Evolutionary conservation across 2,329 filamentous ascomycete species (phyloP).

Genomic region (Lachnellula hyalina): DNA sequence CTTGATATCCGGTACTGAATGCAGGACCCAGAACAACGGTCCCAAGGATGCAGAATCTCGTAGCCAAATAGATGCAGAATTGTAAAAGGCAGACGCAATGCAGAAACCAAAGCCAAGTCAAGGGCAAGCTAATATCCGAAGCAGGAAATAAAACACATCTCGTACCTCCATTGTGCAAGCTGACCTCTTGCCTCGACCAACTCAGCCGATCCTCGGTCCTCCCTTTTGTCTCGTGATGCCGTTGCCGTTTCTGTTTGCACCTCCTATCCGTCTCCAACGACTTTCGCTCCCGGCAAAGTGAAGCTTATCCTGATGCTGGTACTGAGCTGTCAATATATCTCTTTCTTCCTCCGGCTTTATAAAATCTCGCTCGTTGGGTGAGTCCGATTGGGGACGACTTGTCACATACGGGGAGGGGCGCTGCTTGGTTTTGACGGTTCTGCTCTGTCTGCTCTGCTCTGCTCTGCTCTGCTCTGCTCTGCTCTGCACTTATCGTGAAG

Average conservation of each 20-base stretch:
- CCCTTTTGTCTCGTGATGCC: neutral
- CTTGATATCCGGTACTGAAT: neutral
- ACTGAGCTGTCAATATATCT: neutral
- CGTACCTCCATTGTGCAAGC: conserved; percentile 12
- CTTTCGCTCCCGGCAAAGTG: neutral
- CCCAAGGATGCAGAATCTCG: neutral
- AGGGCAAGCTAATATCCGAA: neutral
- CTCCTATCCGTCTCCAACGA: neutral
- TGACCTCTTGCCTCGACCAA: neutral
- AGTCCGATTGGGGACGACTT: neutral
- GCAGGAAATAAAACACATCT: neutral
- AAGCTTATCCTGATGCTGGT: neutral
- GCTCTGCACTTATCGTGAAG: too few species aligned
- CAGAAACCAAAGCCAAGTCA: neutral
- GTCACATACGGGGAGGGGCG: neutral
- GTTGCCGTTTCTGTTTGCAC: neutral
- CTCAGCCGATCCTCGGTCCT: neutral
- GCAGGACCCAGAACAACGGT: neutral
- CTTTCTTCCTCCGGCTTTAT: neutral
- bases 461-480: too few species aligned
- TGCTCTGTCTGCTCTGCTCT: neutral
- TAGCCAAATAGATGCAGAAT: neutral
- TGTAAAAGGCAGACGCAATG: neutral
- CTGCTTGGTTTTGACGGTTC: neutral
- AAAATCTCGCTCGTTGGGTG: neutral